Evolutionary conservation across 352 stramenopile genomes (phyloP).

Genomic region (Phytophthora sp.): DNA sequence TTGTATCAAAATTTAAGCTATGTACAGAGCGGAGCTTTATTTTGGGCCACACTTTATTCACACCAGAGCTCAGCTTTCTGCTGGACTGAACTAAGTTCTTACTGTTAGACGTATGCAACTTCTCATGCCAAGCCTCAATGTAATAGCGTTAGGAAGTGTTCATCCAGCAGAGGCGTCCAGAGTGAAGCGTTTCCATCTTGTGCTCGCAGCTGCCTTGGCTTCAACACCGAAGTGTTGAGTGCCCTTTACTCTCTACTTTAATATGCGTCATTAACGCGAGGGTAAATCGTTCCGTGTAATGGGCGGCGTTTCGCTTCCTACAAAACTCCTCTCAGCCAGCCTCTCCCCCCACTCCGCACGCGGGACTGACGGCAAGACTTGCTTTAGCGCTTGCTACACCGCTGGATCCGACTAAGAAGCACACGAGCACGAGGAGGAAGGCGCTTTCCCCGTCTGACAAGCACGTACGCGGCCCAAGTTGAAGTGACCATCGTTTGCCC

Average conservation of each 20-base stretch:
- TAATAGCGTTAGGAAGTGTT: neutral
- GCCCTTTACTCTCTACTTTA: constrained; percentile 7
- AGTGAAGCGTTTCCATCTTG: constrained; percentile 10
- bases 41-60: constrained; percentile 4
- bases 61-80: neutral
- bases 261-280: constrained; percentile 27
- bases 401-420: constrained; percentile 29
- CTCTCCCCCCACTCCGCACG: neutral
- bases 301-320: constrained; percentile 27
- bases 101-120: constrained; percentile 7
- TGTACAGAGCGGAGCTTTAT: neutral
- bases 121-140: neutral
- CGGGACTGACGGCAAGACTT: constrained; percentile 11
- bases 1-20: too few species aligned
- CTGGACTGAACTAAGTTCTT: neutral
- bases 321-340: constrained; percentile 26
- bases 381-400: constrained; percentile 24
- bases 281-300: constrained; percentile 22
- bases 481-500: constrained; percentile 5
- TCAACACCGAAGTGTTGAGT: constrained; percentile 20
- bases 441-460: constrained; percentile 11
- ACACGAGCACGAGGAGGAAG: neutral
- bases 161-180: neutral
- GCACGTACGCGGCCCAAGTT: constrained; percentile 11
- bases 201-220: too few species aligned